A percentile compares a stretch with the other conserved stretches of the same genome.
Evolutionary conservation across 1,284 basidiomycete species (phyloP).

Genomic region (Ceratobasidium sp.): DNA sequence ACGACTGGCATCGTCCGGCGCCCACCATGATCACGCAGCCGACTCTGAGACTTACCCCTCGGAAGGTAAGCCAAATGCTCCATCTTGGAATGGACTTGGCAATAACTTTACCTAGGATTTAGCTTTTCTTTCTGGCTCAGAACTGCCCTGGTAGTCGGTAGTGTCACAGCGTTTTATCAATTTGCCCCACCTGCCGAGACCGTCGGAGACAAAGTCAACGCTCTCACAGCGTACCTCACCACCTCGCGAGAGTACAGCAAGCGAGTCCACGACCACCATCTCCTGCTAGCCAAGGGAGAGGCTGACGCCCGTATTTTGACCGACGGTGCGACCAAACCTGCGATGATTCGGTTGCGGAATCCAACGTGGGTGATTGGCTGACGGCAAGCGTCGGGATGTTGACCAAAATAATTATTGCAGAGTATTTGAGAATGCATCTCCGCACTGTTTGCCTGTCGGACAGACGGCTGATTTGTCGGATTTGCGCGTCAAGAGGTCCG

Average conservation of each 20-base stretch:
- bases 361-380: slow-evolving; percentile 48
- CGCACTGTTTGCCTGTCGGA: slow-evolving; percentile 51
- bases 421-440: slow-evolving; percentile 51
- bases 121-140: slow-evolving; percentile 49
- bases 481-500: slow-evolving; percentile 49
- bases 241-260: slow-evolving; percentile 42
- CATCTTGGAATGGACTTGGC: not conserved
- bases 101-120: slow-evolving; percentile 46
- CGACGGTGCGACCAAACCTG: slow-evolving; percentile 53
- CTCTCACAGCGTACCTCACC: slow-evolving; percentile 48
- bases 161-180: slow-evolving; percentile 45
- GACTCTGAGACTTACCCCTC: slow-evolving; percentile 28
- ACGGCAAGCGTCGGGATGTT: slow-evolving; percentile 22
- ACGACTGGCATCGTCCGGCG: slow-evolving; percentile 17
- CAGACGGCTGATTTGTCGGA: slow-evolving; percentile 51
- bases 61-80: slow-evolving; percentile 23
- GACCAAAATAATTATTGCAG: slow-evolving; percentile 41
- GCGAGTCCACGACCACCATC: slow-evolving; percentile 50
- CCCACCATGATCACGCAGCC: slow-evolving; percentile 33
- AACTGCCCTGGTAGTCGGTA: slow-evolving; percentile 46
- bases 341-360: slow-evolving; percentile 50
- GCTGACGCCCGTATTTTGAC: slow-evolving; percentile 53
- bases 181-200: slow-evolving; percentile 48
- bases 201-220: slow-evolving; percentile 34
- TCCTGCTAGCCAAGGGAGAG: slow-evolving; percentile 49